Evolutionary conservation across 1,284 basidiomycete species (phyloP).

Genomic region (Malassezia pachydermatis): DNA sequence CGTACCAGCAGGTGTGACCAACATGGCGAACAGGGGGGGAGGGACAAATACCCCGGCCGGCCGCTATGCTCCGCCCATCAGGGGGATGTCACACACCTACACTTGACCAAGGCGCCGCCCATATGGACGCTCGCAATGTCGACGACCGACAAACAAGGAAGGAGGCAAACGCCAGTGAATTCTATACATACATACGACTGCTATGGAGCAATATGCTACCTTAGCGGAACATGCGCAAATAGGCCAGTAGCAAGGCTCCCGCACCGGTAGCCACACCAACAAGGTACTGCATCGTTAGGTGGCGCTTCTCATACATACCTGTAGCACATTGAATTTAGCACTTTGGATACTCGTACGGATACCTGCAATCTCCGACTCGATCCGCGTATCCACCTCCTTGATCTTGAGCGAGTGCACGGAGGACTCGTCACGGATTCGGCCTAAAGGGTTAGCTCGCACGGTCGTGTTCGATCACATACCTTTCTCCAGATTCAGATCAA

Average conservation of each 20-base stretch:
- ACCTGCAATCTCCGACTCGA: slow-evolving; percentile 90
- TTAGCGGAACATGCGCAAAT: slow-evolving; percentile 55
- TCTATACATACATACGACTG: not conserved
- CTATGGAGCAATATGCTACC: not conserved
- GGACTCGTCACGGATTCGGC: slow-evolving; percentile 84
- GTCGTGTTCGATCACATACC: slow-evolving; percentile 48
- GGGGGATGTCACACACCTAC: too few relatives aligned
- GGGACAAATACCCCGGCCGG: too few relatives aligned
- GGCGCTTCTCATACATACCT: slow-evolving; percentile 33
- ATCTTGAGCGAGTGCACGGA: slow-evolving; percentile 90
- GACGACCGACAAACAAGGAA: too few relatives aligned
- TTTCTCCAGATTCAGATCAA: slow-evolving; percentile 95
- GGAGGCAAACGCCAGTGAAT: too few relatives aligned
- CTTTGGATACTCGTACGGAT: slow-evolving; percentile 81
- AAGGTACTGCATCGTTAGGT: slow-evolving; percentile 25
- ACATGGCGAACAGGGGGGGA: too few relatives aligned
- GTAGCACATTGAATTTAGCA: slow-evolving; percentile 59
- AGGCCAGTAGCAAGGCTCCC: slow-evolving; percentile 74
- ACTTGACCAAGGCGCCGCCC: too few relatives aligned
- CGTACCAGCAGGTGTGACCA: slow-evolving; percentile 4
- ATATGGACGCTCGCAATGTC: too few relatives aligned
- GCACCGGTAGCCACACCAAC: slow-evolving; percentile 63
- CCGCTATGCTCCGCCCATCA: too few relatives aligned
- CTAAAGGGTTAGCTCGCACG: slow-evolving; percentile 20
- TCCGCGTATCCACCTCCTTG: slow-evolving; percentile 93